Conservation (phyloP, 495 filamentous ascomycete species). For the Pseudomonodictys pantanalensis region DNA sequence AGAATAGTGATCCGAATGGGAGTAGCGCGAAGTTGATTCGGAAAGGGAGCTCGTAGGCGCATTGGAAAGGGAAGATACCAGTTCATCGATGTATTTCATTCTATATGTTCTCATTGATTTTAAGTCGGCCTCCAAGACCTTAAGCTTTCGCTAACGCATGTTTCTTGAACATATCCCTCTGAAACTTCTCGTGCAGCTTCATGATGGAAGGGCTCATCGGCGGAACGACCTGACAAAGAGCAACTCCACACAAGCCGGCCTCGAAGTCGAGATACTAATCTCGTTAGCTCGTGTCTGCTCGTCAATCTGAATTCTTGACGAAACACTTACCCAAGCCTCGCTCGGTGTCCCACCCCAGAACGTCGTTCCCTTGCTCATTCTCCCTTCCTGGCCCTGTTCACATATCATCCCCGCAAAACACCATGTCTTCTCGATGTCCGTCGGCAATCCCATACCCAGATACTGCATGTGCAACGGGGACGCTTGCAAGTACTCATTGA, state of each 20-base stretch:
- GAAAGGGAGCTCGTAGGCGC: no score
- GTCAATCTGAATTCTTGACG: not conserved
- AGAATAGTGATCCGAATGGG: not conserved
- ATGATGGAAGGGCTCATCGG: slow-evolving; percentile 14
- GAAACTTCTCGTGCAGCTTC: slow-evolving; percentile 14
- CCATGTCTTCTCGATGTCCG: slow-evolving; percentile 4
- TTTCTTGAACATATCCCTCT: slow-evolving; percentile 2
- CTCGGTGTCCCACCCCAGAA: slow-evolving; percentile 14
- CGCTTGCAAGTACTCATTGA: slow-evolving; percentile 9
- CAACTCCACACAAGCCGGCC: slow-evolving; percentile 11
- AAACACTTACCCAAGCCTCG: slow-evolving; percentile 9
- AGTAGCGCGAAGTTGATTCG: not conserved
- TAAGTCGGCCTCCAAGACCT: no score
- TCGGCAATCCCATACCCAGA: slow-evolving; percentile 11
- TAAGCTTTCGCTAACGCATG: not conserved
- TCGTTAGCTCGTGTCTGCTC: no score
- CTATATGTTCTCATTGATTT: no score
- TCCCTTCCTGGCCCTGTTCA: slow-evolving; percentile 1
- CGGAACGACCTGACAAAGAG: slow-evolving; percentile 16
- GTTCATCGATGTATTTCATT: no score
- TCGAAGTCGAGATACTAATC: slow-evolving; percentile 12
- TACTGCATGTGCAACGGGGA: not conserved
- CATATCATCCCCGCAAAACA: slow-evolving; percentile 12
- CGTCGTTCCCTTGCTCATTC: slow-evolving; percentile 1
- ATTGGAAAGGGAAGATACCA: no score